Percentiles rank a stretch among this genome's conserved stretches.
These are phyloP conservation scores for Vickermania ingenoplastis DNA, from an alignment of 208 protist species.

Conservation along the genomic window DNA sequence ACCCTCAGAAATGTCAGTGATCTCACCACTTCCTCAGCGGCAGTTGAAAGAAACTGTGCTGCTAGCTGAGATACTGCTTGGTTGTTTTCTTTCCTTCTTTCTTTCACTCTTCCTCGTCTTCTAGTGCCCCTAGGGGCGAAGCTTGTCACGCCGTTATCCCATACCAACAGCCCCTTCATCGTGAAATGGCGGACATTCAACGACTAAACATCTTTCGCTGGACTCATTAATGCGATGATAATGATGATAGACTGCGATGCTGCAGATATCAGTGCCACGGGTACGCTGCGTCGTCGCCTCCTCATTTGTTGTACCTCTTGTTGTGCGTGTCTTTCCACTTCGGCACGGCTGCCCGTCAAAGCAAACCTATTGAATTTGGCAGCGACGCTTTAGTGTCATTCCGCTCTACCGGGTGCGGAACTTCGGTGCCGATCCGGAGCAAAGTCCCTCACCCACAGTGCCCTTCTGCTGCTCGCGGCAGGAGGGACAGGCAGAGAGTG, in stretches of 20 bases:
- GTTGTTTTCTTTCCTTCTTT: conserved; percentile 1
- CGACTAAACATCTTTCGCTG: too few species aligned
- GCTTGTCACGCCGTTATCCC: too few species aligned
- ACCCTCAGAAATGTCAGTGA: too few species aligned
- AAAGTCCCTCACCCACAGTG: conserved; percentile 53
- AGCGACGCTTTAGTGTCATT: conserved; percentile 3
- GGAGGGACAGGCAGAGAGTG: conserved; percentile 53
- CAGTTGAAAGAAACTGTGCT: background rate
- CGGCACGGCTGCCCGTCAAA: background rate
- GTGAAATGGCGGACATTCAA: too few species aligned
- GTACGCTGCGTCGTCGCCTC: background rate
- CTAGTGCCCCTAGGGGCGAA: too few species aligned
- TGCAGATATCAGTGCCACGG: too few species aligned
- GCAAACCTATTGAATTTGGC: conserved; percentile 44
- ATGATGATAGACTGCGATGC: too few species aligned
- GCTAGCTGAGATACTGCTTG: background rate
- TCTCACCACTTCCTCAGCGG: background rate
- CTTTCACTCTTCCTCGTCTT: too few species aligned
- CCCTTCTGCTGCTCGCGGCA: conserved; percentile 2
- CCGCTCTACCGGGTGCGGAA: too few species aligned
- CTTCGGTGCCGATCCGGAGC: conserved; percentile 44
- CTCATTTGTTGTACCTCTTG: background rate
- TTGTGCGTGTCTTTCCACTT: background rate
- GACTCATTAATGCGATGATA: too few species aligned
- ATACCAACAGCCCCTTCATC: too few species aligned